These are phyloP conservation scores for Cercospora berteroae DNA, from an alignment of 2,329 filamentous ascomycete species.

Conservation along the genomic window DNA sequence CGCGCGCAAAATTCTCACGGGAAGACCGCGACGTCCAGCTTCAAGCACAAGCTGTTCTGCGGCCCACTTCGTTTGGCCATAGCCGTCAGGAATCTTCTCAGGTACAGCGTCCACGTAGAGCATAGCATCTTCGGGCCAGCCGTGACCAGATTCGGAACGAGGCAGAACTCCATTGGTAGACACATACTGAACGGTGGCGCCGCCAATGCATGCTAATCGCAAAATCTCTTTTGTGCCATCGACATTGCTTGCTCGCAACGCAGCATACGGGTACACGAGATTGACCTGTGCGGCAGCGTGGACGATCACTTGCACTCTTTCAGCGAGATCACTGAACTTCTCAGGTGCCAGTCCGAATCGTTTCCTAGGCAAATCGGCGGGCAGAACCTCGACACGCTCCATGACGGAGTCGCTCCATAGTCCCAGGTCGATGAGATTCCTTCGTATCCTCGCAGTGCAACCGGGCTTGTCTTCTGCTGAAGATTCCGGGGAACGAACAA, in stretches of 20 bases:
- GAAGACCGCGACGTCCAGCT: constrained; percentile 65
- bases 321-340: constrained; percentile 63
- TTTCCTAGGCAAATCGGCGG: constrained; percentile 68
- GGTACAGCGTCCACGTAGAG: constrained; percentile 67
- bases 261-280: constrained; percentile 77
- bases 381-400: constrained; percentile 72
- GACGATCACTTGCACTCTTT: constrained; percentile 68
- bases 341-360: constrained; percentile 66
- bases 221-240: constrained; percentile 75
- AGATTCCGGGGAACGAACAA: constrained; percentile 70
- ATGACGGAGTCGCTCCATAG: constrained; percentile 75
- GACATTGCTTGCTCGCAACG: constrained; percentile 70
- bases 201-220: constrained; percentile 64
- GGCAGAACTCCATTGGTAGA: constrained; percentile 80
- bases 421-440: constrained; percentile 74
- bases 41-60: constrained; percentile 72
- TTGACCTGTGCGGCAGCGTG: constrained; percentile 78
- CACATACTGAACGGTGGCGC: constrained; percentile 72
- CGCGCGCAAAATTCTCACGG: constrained; percentile 68
- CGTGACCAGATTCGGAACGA: constrained; percentile 58
- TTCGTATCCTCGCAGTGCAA: constrained; percentile 69
- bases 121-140: constrained; percentile 69
- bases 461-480: constrained; percentile 62
- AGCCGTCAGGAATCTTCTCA: constrained; percentile 67
- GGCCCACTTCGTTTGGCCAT: constrained; percentile 80